These are phyloP conservation scores for Lyophyllum semitale DNA, from an alignment of 768 basidiomycete genomes.

Conservation along the genomic window DNA sequence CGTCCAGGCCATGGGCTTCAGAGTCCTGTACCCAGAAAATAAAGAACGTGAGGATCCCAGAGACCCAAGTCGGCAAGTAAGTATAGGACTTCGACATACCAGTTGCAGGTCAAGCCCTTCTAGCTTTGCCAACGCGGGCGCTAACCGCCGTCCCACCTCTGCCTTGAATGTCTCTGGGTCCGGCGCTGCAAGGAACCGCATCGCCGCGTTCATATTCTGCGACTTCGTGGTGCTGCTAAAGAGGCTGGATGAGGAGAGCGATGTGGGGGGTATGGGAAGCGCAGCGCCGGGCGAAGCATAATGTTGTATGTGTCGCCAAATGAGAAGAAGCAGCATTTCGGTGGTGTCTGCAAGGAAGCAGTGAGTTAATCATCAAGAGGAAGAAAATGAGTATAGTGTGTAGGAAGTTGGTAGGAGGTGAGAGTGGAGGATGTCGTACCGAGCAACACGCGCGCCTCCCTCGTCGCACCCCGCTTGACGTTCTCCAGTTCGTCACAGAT, in stretches of 20 bases:
- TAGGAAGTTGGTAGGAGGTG: not conserved
- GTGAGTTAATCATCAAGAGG: not conserved
- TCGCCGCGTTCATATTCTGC: conserved; percentile 37
- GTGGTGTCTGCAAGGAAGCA: conserved; percentile 48
- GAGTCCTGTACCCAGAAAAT: conserved; percentile 30
- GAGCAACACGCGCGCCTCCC: conserved; percentile 55
- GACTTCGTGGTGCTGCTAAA: conserved; percentile 6
- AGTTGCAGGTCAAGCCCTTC: conserved; percentile 52
- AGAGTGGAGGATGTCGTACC: conserved; percentile 39
- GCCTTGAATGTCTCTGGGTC: conserved; percentile 60
- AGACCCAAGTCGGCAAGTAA: not conserved
- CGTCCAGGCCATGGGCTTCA: conserved; percentile 45
- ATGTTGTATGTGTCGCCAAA: conserved; percentile 79
- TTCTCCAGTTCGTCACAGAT: conserved; percentile 63
- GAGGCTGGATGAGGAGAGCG: conserved; percentile 11
- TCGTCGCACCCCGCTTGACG: conserved; percentile 38
- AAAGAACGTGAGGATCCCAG: not conserved
- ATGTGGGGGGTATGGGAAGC: conserved; percentile 12
- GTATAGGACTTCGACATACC: conserved; percentile 7
- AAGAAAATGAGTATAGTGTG: too few species aligned
- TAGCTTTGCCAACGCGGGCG: conserved; percentile 56
- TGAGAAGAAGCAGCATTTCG: conserved; percentile 78
- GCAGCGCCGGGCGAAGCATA: conserved; percentile 42
- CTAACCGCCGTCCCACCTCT: conserved; percentile 58
- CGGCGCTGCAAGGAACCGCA: conserved; percentile 58